phyloP scores from a whole-genome alignment of 2,329 filamentous ascomycete species.

The Juglanconis oblonga region DNA sequence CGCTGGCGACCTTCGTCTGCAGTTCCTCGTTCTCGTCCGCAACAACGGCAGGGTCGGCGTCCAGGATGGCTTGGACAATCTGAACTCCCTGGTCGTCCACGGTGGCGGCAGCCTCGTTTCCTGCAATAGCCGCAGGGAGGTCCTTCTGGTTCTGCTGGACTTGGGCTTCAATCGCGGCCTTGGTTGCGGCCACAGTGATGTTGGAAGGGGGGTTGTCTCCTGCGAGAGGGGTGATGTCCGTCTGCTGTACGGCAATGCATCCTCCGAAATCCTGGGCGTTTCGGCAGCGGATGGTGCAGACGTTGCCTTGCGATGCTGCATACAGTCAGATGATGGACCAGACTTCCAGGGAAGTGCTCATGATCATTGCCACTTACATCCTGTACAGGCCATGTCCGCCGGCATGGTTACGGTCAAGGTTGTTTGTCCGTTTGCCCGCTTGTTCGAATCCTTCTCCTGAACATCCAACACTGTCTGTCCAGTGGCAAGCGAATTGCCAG shows the following conservation, averaged over 20 bases:
- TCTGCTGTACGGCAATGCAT: conserved; percentile 52
- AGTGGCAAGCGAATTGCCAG: conserved; percentile 38
- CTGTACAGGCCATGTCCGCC: conserved; percentile 41
- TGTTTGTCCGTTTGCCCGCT: conserved; percentile 39
- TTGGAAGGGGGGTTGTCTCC: conserved; percentile 36
- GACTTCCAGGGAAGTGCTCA: background rate
- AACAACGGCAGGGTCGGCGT: conserved; percentile 3
- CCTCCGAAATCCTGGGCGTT: conserved; percentile 52
- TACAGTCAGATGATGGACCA: background rate
- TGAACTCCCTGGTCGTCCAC: conserved; percentile 23
- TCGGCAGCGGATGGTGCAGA: conserved; percentile 54
- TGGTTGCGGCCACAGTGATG: conserved; percentile 41
- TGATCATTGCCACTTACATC: conserved; percentile 35
- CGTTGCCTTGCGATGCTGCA: conserved; percentile 49
- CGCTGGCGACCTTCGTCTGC: background rate
- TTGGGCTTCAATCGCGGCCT: conserved; percentile 43
- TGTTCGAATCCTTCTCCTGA: conserved; percentile 23
- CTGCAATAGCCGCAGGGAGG: conserved; percentile 41
- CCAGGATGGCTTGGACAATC: conserved; percentile 7
- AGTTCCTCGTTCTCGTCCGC: conserved; percentile 1
- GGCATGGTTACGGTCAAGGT: conserved; percentile 51
- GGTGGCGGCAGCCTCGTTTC: conserved; percentile 36
- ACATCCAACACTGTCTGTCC: conserved; percentile 44
- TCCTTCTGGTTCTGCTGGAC: conserved; percentile 48
- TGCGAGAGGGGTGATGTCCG: conserved; percentile 34